phyloP scores from a whole-genome alignment of 257 asterid species.

The Plantago ovata region DNA sequence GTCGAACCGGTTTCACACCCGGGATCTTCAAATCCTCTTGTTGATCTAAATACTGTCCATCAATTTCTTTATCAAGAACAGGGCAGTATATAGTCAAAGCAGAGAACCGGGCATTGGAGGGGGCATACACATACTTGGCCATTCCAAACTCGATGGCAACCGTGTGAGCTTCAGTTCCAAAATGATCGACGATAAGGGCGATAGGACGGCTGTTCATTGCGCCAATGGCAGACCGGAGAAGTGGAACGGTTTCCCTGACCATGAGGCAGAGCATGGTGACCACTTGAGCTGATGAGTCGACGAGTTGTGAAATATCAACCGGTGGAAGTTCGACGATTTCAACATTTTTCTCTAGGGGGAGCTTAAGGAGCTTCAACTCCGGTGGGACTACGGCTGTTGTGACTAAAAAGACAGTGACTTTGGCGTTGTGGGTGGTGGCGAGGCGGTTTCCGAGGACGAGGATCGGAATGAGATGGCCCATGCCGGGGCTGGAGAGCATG shows the following conservation, averaged over 20 bases:
- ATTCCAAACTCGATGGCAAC: constrained; percentile 46
- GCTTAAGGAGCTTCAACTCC: constrained; percentile 15
- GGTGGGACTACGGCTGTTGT: not conserved
- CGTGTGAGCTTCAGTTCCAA: constrained; percentile 39
- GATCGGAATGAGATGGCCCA: constrained; percentile 35
- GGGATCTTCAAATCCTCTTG: constrained; percentile 37
- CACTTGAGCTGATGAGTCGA: constrained; percentile 35
- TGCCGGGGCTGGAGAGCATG: constrained; percentile 44
- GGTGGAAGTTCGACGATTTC: constrained; percentile 35
- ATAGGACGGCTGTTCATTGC: constrained; percentile 40
- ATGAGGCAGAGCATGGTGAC: constrained; percentile 36
- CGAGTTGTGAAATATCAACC: constrained; percentile 27
- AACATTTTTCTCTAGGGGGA: constrained; percentile 19
- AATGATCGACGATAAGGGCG: constrained; percentile 50
- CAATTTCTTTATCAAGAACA: constrained; percentile 42
- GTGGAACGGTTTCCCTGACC: constrained; percentile 44
- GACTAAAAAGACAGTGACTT: constrained; percentile 2
- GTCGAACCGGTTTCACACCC: constrained; percentile 63
- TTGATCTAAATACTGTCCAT: constrained; percentile 49
- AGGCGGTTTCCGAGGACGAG: constrained; percentile 3
- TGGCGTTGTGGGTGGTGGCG: constrained; percentile 29
- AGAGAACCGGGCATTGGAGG: constrained; percentile 50
- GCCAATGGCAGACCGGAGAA: constrained; percentile 36
- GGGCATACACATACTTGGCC: constrained; percentile 45
- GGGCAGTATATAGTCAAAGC: constrained; percentile 41